These are phyloP conservation scores for Gilbertella persicaria DNA, from an alignment of 371 early-diverging fungal species.

Conservation along the genomic window DNA sequence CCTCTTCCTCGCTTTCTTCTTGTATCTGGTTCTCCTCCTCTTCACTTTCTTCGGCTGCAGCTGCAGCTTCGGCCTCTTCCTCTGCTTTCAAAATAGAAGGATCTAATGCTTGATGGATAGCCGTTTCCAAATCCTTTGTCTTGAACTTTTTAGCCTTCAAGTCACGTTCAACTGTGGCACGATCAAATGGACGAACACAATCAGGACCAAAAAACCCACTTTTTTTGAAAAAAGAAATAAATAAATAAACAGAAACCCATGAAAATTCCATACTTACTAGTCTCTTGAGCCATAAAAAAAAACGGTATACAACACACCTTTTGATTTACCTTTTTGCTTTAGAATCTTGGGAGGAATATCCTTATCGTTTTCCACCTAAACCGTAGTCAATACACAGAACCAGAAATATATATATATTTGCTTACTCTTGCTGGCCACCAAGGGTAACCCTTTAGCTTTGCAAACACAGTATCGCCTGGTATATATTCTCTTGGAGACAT, in stretches of 20 bases:
- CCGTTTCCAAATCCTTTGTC: slow-evolving; percentile 48
- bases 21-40: slow-evolving; percentile 24
- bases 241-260: not conserved
- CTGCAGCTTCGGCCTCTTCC: slow-evolving; percentile 24
- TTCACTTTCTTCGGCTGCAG: slow-evolving; percentile 18
- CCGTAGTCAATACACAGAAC: not conserved
- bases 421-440: slow-evolving; percentile 77
- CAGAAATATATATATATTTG: not conserved
- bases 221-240: slow-evolving; percentile 1
- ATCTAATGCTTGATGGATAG: slow-evolving; percentile 40
- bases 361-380: slow-evolving; percentile 53
- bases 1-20: slow-evolving; percentile 13
- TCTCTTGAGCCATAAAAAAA: slow-evolving; percentile 66
- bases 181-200: slow-evolving; percentile 46
- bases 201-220: slow-evolving; percentile 58
- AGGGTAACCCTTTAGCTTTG: slow-evolving; percentile 71
- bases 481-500: slow-evolving; percentile 37
- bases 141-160: slow-evolving; percentile 55
- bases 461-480: slow-evolving; percentile 61
- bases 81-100: slow-evolving; percentile 30
- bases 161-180: slow-evolving; percentile 43
- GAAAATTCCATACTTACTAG: slow-evolving; percentile 51
- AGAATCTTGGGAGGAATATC: slow-evolving; percentile 51
- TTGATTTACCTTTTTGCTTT: slow-evolving; percentile 52
- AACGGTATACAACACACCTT: slow-evolving; percentile 55